Base-by-base conservation (phyloP, 306 rosid genomes). In the Quercus dentata region DNA sequence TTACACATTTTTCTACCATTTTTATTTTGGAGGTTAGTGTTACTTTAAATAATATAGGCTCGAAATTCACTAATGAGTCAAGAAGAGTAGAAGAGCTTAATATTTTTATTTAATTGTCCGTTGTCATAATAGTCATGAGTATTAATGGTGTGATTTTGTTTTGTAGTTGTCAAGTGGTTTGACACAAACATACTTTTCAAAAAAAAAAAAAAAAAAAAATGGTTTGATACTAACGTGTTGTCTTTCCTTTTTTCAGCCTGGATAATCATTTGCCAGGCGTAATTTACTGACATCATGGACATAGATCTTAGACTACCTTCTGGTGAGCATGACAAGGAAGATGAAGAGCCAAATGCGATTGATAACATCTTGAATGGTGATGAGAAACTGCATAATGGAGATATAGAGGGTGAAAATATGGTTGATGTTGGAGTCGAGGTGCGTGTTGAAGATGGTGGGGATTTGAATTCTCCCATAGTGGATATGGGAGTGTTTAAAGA, bases 221-320 rank as follows among this genome's bases (percentile, higher is more conserved):
- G 35, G 69, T 15, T 63, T 63, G 69, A 63, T 9, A 15, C 69
- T 28, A 28, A 28, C 33, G 8, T 69, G 75, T 38, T 77, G 69
- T 71, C 41, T 77, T 78, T 83, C 35, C 72, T 58, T 52, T 85
- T 86, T 86, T 84, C 92, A 92, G 92, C 79, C 74, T 83, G 17
- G 70, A 86, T 23, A 75, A 78, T 80, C 87, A 82, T 77, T 84
- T 71, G 78, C 81, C 79, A 46, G 69, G 75, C 78, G 56, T 83
- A 74, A 76, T 63, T 25, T 71, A 46, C 56, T 85, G 79, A 84
- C 77, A 54, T 83, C 87, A 90, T 95, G 99, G 96, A 95, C 77
- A 93, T 95, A 84, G 96, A 95, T 87, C 99, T 95, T 59, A 90
- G 98, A 79, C 80, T 95, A 79, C 98, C 99, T 71, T 89, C 97